Evolutionary conservation across 2,329 filamentous ascomycete genomes (phyloP), one percentile per base, ranked within the genome.

Genomic region (Chlorencoelia australis): DNA sequence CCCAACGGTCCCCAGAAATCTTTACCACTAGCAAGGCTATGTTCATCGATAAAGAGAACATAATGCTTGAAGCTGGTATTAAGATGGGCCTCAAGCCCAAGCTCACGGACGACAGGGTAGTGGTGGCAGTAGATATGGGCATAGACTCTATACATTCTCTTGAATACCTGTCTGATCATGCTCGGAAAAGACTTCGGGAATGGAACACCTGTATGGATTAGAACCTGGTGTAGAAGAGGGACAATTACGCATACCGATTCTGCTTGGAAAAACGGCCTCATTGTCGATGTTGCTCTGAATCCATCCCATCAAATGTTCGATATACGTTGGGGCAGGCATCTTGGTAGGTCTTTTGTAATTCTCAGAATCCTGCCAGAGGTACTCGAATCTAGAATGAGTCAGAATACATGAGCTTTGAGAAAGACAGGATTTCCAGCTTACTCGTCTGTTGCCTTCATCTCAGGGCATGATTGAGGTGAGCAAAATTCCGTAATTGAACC

Each of bases 371-470:
- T 98, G 91, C 91, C 91, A 98, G 48, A 98, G 79, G 62, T 98
- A 98, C 62, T 98, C 91, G 62, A 96, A 98, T 56, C 84, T 89
- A 42, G 32, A 30, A 29, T 32, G 37, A 36, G n/a, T 31, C 16
- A 35, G 32, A n/a, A n/a, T n/a, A n/a, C 6, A 43, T 30, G 9
- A 27, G 7, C 4, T 37, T 16, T 39, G 26, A 37, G 6, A 10
- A 8, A 6, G 21, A 21, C 22, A n/a, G 3, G 9, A 33, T 10
- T 9, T 14, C 14, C n/a, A 17, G 4, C 48, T 47, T 71, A 91
- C 82, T 98, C 91, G 65, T 98, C 93, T 7, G 91, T 98, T n/a
- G 91, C 91, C 64, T 98, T 98, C 91, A 98, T 98, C 66, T 96
- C 91, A 1, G 91, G 91, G 60, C 91, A 98, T 47, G 87, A 87